Base-by-base conservation (phyloP, 2,329 filamentous ascomycete species). In the Aurifilum marmelostoma region DNA sequence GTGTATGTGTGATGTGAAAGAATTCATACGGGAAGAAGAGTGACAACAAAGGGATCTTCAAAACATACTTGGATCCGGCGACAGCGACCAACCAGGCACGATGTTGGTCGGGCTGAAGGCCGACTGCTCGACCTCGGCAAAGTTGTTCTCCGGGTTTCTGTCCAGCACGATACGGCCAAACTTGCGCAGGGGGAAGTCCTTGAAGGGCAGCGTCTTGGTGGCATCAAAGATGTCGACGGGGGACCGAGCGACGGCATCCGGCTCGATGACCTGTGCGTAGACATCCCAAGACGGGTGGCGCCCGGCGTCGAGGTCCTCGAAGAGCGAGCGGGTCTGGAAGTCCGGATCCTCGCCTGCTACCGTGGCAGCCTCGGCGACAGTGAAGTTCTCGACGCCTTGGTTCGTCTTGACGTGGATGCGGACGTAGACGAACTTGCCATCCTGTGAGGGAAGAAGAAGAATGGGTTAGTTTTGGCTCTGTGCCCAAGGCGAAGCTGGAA, bases 21-120 rank as follows among this genome's bases (percentile, higher is more conserved):
- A 5, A 12, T n/a, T n/a, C n/a, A n/a, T n/a, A n/a, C n/a, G 29
- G n/a, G 37, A 27, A 32, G 8, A 37, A 27, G 37, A n/a, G 16
- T 9, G 29, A 47, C 21, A n/a, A 12, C 9, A 12, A 11, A 34
- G 34, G 34, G 34, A 4, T 34, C 9, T 39, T 39, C 11, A 6
- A 47, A 18, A 61, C 70, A 65, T 39, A 74, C 72, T 73, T 0
- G 84, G 82, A 73, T 89, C 87, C 0, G 86, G 83, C 0, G 82
- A 83, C 0, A 84, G 80, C 2, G 80, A 85, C 67, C 85, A 80
- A 5, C 87, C 87, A 0, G 85, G 85, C 0, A 88, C 84, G 77
- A 88, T 81, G 34, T 80, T 86, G 1, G 82, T 83, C 0, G 87
- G 87, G 0, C 83, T 86, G 71, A 89, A 89, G 0, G 85, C 83